Conservation (phyloP, 2,329 filamentous ascomycete genomes). For the Aspergillus costaricaensis region DNA sequence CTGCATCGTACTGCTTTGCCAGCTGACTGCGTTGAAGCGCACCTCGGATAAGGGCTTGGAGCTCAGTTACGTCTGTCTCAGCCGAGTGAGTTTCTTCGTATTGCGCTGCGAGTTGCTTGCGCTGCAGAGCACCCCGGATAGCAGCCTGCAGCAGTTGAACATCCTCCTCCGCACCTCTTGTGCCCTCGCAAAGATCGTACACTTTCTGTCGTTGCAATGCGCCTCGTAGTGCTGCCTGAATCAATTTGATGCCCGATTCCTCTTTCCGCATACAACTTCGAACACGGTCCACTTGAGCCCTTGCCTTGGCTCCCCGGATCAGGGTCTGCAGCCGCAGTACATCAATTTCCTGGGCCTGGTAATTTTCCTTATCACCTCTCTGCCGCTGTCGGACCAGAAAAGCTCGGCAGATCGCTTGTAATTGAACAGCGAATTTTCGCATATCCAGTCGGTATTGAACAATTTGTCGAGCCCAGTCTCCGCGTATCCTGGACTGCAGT, state of each 20-base stretch:
- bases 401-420: conserved; percentile 79
- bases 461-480: conserved; percentile 83
- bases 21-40: conserved; percentile 12
- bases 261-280: conserved; percentile 42
- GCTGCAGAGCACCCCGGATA: conserved; percentile 58
- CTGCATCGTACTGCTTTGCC: conserved; percentile 44
- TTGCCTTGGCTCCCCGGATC: conserved; percentile 59
- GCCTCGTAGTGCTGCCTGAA: conserved; percentile 60
- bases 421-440: conserved; percentile 73
- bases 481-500: conserved; percentile 82
- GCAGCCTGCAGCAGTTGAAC: conserved; percentile 58
- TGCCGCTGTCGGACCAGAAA: conserved; percentile 69
- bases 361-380: conserved; percentile 67
- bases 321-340: conserved; percentile 81
- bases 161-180: conserved; percentile 63
- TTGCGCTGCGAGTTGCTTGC: conserved; percentile 1
- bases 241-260: conserved; percentile 46
- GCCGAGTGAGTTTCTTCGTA: not conserved
- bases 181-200: conserved; percentile 59
- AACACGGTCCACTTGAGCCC: conserved; percentile 46
- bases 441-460: conserved; percentile 79
- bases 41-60: conserved; percentile 1
- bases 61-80: not conserved
- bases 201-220: conserved; percentile 46
- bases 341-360: conserved; percentile 69